These are phyloP conservation scores for Cymodocea nodosa DNA, from an alignment of 116 monocot species.

Conservation along the genomic window DNA sequence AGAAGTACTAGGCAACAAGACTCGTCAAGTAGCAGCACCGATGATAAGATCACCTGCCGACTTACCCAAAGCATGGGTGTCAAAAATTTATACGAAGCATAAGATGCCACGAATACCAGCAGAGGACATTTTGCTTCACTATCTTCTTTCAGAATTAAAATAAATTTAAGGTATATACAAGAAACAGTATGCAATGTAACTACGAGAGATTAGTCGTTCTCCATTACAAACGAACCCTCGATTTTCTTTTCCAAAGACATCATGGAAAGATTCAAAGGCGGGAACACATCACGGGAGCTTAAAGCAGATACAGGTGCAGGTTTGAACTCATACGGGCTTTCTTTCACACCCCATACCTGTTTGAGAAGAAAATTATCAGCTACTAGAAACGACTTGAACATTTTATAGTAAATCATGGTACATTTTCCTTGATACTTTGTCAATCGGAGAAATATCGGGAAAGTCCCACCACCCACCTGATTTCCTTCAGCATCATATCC, in stretches of 20 bases:
- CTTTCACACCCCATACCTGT: conserved; percentile 85
- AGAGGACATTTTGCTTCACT: too few species aligned
- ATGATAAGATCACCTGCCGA: too few species aligned
- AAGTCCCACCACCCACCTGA: conserved; percentile 30
- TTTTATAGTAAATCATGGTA: neutral
- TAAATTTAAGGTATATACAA: neutral
- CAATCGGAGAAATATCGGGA: neutral
- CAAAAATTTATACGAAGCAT: too few species aligned
- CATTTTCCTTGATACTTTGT: neutral
- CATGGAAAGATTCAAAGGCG: conserved; percentile 36
- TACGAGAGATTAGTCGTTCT: conserved; percentile 17
- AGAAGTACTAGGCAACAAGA: too few species aligned
- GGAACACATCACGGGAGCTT: conserved; percentile 33
- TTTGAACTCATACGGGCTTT: conserved; percentile 85
- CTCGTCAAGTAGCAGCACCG: too few species aligned
- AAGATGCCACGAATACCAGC: too few species aligned
- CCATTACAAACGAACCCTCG: conserved; percentile 53
- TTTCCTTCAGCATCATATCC: conserved; percentile 68
- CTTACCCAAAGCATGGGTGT: too few species aligned
- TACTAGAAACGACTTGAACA: neutral
- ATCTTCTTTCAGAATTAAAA: too few species aligned
- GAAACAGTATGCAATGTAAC: too few species aligned
- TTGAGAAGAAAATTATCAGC: neutral
- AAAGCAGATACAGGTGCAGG: conserved; percentile 29
- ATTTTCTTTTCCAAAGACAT: conserved; percentile 57